Conservation (phyloP, 371 early-diverging fungal genomes). For the Lichtheimia corymbifera region DNA sequence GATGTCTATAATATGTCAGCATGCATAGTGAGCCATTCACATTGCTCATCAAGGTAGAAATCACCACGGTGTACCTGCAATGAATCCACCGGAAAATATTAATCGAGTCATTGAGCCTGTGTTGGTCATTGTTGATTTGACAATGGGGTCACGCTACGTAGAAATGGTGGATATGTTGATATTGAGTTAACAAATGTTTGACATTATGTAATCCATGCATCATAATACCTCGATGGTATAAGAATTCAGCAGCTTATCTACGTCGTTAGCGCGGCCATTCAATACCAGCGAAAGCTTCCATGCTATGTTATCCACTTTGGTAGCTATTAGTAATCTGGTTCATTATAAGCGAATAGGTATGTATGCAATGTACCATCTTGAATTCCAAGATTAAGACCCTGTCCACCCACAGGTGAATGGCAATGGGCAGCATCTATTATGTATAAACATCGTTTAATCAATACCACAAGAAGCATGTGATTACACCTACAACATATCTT, state of each 20-base stretch:
- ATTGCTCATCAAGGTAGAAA: neutral
- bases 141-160: constrained; percentile 9
- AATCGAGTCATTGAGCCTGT: constrained; percentile 3
- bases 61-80: neutral
- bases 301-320: constrained; percentile 41
- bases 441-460: neutral
- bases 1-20: neutral
- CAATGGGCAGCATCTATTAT: constrained; percentile 48
- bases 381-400: constrained; percentile 46
- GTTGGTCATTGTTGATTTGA: neutral
- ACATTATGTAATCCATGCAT: neutral
- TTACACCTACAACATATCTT: neutral
- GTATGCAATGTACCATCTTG: constrained; percentile 36
- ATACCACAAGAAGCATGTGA: neutral
- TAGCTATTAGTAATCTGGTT: neutral
- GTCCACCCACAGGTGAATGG: constrained; percentile 43
- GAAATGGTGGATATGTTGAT: neutral
- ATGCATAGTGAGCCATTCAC: too few relatives aligned
- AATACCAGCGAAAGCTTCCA: constrained; percentile 49
- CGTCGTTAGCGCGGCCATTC: constrained; percentile 20
- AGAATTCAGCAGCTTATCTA: constrained; percentile 36
- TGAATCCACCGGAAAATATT: neutral
- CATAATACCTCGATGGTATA: constrained; percentile 33
- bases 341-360: neutral
- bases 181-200: neutral